Base-by-base conservation (phyloP, 2,329 filamentous ascomycete genomes). In the Fonsecaea nubica region DNA sequence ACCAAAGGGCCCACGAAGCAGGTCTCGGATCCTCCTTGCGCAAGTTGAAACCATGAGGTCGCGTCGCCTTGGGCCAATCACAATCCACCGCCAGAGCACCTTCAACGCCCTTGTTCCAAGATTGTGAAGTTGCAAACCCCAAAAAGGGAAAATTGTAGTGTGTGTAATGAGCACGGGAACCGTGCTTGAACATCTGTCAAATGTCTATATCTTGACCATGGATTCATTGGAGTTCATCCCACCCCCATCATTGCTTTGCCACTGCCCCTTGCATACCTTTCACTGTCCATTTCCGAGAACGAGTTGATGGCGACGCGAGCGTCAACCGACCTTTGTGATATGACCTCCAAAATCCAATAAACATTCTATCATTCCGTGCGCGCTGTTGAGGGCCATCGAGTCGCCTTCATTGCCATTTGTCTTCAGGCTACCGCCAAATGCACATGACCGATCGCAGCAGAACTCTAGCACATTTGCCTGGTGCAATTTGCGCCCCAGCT, bases 21-120 rank as follows among this genome's bases (percentile, higher is more conserved):
- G 33, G 52, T 57, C 55, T 57, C 55, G 42, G 55, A 18, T 56
- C 38, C 54, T 63, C 54, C 62, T 63, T 42, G 56, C 40, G 36
- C 35, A 54, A 53, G 45, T 21, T 53, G 21, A 61, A 53, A 61
- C 45, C 48, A 38, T 40, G n/a, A 33, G 61, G 64, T 67, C 68
- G 68, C 68, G 65, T 67, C 59, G 64, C 48, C 42, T 53, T 59
- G n/a, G 15, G 40, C 67, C 67, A 69, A 69, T 66, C 64, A 69
- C 52, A 32, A 38, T 30, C 33, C 38, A 25, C 15, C 30, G 12
- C 36, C 8, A 36, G 32, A 40, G 33, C 58, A 62, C 21, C 35
- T 25, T 52, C 2, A 4, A 4, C 18, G 13, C 18, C 32, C 25
- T 8, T 38, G 25, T 57, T 57, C 35, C 45, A 30, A 40, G 58